A percentile compares a stretch with the other conserved stretches of the same genome.
These are phyloP conservation scores for Monosporozyma unispora DNA, from an alignment of 805 yeast genomes.

Conservation along the genomic window DNA sequence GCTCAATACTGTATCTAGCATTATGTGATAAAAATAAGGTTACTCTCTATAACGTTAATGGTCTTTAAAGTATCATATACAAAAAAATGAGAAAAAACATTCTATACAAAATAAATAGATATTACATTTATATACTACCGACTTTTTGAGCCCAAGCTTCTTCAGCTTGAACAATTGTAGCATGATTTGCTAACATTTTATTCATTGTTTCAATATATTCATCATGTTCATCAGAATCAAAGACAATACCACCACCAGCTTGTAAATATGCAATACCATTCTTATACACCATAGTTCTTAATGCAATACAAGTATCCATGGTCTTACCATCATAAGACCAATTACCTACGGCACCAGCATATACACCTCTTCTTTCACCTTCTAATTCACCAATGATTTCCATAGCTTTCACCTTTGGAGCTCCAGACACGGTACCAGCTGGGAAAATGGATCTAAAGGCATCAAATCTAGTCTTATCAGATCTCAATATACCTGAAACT, in stretches of 20 bases:
- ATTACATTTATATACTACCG: conserved; percentile 15
- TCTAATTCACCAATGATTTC: conserved; percentile 85
- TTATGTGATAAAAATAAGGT: too few relatives aligned
- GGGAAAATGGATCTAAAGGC: conserved; percentile 98
- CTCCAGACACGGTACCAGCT: conserved; percentile 98
- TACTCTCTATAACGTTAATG: background rate
- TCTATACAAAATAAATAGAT: background rate
- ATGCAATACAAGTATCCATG: conserved; percentile 96
- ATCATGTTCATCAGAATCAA: conserved; percentile 88
- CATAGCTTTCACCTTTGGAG: conserved; percentile 97
- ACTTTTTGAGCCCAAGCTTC: conserved; percentile 51
- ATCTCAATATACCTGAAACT: conserved; percentile 83
- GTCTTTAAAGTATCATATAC: background rate
- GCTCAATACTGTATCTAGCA: too few relatives aligned
- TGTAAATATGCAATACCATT: conserved; percentile 87
- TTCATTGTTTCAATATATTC: conserved; percentile 95
- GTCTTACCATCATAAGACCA: conserved; percentile 94
- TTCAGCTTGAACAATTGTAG: conserved; percentile 90
- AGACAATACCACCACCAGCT: conserved; percentile 98
- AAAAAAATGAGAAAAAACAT: background rate
- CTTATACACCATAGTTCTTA: conserved; percentile 93
- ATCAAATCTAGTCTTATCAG: conserved; percentile 82
- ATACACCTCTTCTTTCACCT: conserved; percentile 87
- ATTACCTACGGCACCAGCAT: conserved; percentile 98
- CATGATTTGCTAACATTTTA: conserved; percentile 90